A percentile compares a stretch with the other conserved stretches of the same genome.
Conservation (phyloP, 805 yeast genomes). For the Ogataea nakhonphanomensis region DNA sequence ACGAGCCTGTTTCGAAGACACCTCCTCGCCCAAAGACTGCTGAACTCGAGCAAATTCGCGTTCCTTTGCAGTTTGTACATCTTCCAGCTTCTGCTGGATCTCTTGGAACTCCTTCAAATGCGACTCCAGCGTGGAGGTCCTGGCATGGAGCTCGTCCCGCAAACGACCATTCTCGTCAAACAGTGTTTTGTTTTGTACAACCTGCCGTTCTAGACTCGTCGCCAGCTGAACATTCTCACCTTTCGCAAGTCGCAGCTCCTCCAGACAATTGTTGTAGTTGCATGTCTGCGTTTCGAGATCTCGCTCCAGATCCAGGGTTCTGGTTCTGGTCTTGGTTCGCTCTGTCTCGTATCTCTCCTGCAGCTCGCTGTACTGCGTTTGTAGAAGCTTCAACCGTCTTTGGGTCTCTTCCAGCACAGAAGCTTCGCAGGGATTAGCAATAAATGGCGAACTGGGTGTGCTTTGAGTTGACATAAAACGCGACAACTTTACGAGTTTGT, state of each 20-base stretch:
- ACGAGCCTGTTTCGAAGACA: constrained; percentile 11
- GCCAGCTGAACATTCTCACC: constrained; percentile 30
- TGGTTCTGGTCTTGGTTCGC: constrained; percentile 1
- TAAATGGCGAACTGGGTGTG: constrained; percentile 21
- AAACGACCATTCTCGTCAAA: constrained; percentile 4
- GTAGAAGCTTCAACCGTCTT: neutral
- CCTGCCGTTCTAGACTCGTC: constrained; percentile 34
- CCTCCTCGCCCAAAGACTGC: constrained; percentile 1
- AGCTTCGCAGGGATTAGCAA: constrained; percentile 9
- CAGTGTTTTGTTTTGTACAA: neutral
- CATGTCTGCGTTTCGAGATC: constrained; percentile 19
- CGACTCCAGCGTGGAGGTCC: constrained; percentile 3
- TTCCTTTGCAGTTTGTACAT: constrained; percentile 2
- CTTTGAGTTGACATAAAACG: constrained; percentile 3
- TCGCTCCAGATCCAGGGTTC: constrained; percentile 8
- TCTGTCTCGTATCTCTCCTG: constrained; percentile 5
- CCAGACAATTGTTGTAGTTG: constrained; percentile 34
- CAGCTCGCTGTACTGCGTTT: constrained; percentile 3
- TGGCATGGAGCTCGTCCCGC: constrained; percentile 7
- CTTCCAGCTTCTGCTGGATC: constrained; percentile 6
- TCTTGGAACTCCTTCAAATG: constrained; percentile 19
- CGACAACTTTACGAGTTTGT: constrained; percentile 2
- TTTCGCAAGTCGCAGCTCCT: constrained; percentile 14
- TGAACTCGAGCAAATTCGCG: neutral
- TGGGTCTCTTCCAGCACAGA: neutral